Percentiles rank a stretch among this genome's conserved stretches.
These are phyloP conservation scores for Gynandropsis gynandra DNA, from an alignment of 345 rosid species.

Conservation along the genomic window DNA sequence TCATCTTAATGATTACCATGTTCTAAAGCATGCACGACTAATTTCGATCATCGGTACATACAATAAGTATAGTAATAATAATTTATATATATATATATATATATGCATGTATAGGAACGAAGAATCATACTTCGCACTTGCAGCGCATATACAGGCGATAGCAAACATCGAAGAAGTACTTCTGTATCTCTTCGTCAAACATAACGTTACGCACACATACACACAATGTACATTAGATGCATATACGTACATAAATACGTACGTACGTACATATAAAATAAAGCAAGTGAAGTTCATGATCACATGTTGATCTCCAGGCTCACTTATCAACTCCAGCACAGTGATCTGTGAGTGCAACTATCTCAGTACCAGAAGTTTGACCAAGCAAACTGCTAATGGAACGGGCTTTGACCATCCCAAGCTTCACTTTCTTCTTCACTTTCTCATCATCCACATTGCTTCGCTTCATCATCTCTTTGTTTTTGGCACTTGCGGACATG, in stretches of 20 bases:
- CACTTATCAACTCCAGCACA: constrained; percentile 21
- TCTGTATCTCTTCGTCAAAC: not conserved
- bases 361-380: constrained; percentile 31
- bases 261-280: constrained; percentile 5
- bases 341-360: constrained; percentile 29
- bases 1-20: too few species aligned
- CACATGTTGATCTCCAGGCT: constrained; percentile 9
- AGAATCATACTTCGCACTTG: too few species aligned
- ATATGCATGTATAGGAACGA: not conserved
- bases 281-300: too few species aligned
- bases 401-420: constrained; percentile 88
- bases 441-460: not conserved
- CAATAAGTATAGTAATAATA: too few species aligned
- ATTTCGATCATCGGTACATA: too few species aligned
- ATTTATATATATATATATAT: too few species aligned
- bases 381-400: constrained; percentile 86
- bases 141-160: not conserved
- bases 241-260: constrained; percentile 9
- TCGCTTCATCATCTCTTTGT: too few species aligned
- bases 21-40: too few species aligned
- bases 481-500: constrained; percentile 17
- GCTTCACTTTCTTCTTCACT: constrained; percentile 64
- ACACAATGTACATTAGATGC: constrained; percentile 16
- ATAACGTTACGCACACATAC: constrained; percentile 9
- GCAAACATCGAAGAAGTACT: constrained; percentile 3